phyloP scores from a whole-genome alignment of 1,284 basidiomycete species.

The Austropuccinia psidii region DNA sequence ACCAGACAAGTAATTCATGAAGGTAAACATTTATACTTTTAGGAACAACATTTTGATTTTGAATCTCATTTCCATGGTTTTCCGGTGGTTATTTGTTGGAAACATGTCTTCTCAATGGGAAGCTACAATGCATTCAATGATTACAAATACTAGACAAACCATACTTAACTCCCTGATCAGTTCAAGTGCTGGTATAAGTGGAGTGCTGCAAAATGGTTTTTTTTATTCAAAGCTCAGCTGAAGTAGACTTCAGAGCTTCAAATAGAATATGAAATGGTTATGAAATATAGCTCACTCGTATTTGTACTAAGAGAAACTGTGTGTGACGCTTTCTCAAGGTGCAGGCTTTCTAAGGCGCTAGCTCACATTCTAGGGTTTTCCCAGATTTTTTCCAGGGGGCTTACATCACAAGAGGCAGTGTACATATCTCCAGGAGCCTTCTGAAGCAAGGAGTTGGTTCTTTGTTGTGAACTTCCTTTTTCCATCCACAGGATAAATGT shows the following conservation, averaged over 20 bases:
- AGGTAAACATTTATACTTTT: background rate
- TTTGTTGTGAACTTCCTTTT: background rate
- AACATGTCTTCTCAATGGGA: conserved; percentile 29
- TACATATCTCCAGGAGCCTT: background rate
- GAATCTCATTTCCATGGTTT: background rate
- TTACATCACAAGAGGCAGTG: conserved; percentile 7
- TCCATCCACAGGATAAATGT: background rate
- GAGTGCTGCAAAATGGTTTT: conserved; percentile 19
- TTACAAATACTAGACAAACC: conserved; percentile 21
- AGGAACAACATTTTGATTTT: background rate
- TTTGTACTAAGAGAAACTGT: background rate
- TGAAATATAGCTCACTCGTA: background rate
- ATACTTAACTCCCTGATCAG: conserved; percentile 26
- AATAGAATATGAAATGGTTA: background rate
- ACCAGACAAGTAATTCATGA: conserved; percentile 12
- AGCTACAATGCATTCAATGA: conserved; percentile 19
- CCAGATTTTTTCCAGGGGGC: conserved; percentile 9
- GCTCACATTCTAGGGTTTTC: background rate
- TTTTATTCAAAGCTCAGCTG: conserved; percentile 15
- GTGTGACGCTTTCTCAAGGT: background rate
- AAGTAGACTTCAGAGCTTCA: background rate
- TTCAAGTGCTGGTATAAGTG: background rate
- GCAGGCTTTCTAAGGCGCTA: background rate
- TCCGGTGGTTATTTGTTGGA: conserved; percentile 17
- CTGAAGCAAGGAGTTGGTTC: background rate